These are phyloP conservation scores for Phylloporus rhodoxanthus DNA, from an alignment of 768 basidiomycete species.

Conservation along the genomic window DNA sequence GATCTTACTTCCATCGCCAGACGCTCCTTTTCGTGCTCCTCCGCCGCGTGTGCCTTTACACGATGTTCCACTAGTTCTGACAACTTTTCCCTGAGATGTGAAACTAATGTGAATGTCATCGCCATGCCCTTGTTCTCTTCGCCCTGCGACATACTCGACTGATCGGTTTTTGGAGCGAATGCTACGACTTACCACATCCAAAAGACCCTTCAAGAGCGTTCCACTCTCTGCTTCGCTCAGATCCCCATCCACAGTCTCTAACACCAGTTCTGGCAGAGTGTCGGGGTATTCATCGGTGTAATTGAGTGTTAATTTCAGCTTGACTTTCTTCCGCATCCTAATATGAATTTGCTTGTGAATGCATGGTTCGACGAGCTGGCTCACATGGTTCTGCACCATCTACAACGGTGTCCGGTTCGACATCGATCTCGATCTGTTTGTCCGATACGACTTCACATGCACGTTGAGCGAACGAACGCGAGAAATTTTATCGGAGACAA, in stretches of 20 bases:
- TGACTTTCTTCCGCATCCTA: slow-evolving; percentile 49
- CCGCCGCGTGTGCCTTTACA: slow-evolving; percentile 48
- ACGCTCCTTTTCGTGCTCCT: slow-evolving; percentile 69
- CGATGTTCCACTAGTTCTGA: slow-evolving; percentile 56
- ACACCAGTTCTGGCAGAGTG: slow-evolving; percentile 61
- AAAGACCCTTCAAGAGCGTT: slow-evolving; percentile 50
- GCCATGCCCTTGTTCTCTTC: slow-evolving; percentile 91
- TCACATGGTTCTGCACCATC: slow-evolving; percentile 55
- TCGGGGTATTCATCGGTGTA: slow-evolving; percentile 87
- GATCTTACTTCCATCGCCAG: slow-evolving; percentile 63
- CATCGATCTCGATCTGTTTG: slow-evolving; percentile 72
- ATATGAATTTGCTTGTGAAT: slow-evolving; percentile 9
- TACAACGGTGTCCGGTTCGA: slow-evolving; percentile 77
- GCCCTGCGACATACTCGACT: slow-evolving; percentile 40
- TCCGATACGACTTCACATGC: slow-evolving; percentile 75
- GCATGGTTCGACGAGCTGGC: slow-evolving; percentile 16
- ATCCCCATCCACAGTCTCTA: slow-evolving; percentile 61
- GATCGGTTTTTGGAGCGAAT: neutral
- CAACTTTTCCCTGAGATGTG: slow-evolving; percentile 76
- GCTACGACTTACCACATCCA: slow-evolving; percentile 44
- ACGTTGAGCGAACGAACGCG: slow-evolving; percentile 40
- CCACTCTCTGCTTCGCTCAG: slow-evolving; percentile 54
- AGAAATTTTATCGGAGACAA: slow-evolving; percentile 41
- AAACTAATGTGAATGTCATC: slow-evolving; percentile 94
- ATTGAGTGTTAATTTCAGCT: slow-evolving; percentile 61